Base-by-base conservation (phyloP, 1,284 basidiomycete species). In the Trametes sp. region DNA sequence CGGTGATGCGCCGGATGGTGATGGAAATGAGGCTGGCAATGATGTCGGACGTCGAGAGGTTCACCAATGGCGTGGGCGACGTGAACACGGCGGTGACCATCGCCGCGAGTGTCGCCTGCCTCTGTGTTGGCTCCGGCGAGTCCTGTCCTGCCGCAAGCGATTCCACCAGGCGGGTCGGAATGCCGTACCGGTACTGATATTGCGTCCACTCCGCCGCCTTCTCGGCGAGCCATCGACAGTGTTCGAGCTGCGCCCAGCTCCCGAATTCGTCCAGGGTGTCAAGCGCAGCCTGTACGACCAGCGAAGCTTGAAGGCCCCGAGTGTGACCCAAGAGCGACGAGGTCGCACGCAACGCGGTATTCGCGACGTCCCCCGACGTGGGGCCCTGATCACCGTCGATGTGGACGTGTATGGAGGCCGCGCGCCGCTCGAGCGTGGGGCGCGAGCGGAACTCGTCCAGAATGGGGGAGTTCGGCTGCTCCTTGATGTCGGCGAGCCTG, bases 161-260 rank as follows among this genome's bases (percentile, higher is more conserved):
- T 73, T 98, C 95, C 38, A 98, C 88, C 10, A 98, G 81, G 69
- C 89, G 86, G 2, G 92, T 92, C 11, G 96, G 94, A 2, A 98
- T 87, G 21, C 92, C 89, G 73, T 94, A 96, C 35, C 96, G 92
- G 76, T 97, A 97, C 74, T 97, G 95, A 63, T 96, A 93, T 69
- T 92, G 92, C 9, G 94, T 86, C 90, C 94, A 97, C 67, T 93
- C 89, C 29, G 90, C 87, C 7, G 88, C 81, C 66, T 87, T 88
- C 60, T 87, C 85, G 21, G 88, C 87, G 51, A 97, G 81, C 95
- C 95, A 98, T 65, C 88, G 87, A 72, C 89, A 94, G 73, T 93
- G 89, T 16, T 89, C 84, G 1, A 84, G 72, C 65, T 90, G 84
- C n/a, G 74, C 74, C 96, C 96, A 98, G 19, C 86, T 85, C 24